A percentile compares a stretch with the other conserved stretches of the same genome.
Evolutionary conservation across 108 stramenopile genomes (phyloP).

Genomic region (Nannochloropsis gaditana): DNA sequence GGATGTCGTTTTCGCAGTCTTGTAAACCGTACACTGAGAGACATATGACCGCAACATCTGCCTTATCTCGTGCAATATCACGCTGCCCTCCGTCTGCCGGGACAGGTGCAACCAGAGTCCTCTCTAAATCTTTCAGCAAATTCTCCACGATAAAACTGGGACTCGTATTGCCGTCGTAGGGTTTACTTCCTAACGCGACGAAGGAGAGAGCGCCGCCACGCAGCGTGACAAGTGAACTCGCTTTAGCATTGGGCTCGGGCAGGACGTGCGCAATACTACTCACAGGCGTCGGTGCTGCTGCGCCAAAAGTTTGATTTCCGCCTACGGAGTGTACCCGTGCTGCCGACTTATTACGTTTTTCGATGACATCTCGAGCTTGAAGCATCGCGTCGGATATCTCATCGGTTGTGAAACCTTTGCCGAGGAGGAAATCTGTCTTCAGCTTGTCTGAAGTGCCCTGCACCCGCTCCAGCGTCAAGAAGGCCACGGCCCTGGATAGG

Average conservation of each 20-base stretch:
- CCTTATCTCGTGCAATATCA: not conserved
- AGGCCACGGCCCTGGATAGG: not conserved
- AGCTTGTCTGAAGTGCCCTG: not conserved
- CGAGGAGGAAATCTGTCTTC: not conserved
- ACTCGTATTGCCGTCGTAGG: not conserved
- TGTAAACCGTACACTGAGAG: not conserved
- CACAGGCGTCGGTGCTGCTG: not conserved
- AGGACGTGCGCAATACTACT: not conserved
- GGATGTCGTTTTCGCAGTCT: not conserved
- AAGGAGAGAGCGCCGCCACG: not conserved
- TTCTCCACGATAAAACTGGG: not conserved
- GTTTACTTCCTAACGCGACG: not conserved
- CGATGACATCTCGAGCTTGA: not conserved
- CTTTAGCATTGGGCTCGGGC: not conserved
- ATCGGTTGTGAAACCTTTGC: not conserved
- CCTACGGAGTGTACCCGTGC: not conserved
- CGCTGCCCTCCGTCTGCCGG: not conserved
- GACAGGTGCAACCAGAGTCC: not conserved
- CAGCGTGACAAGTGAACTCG: not conserved
- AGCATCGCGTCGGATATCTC: not conserved
- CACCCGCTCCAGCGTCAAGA: not conserved
- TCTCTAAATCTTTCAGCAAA: not conserved
- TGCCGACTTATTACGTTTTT: not conserved
- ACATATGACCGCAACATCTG: constrained; percentile 17
- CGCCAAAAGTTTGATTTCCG: constrained; percentile 12